Evolutionary conservation across 2,329 filamentous ascomycete genomes (phyloP), one percentile per base, ranked within the genome.

Genomic region (Neofusicoccum parvum): DNA sequence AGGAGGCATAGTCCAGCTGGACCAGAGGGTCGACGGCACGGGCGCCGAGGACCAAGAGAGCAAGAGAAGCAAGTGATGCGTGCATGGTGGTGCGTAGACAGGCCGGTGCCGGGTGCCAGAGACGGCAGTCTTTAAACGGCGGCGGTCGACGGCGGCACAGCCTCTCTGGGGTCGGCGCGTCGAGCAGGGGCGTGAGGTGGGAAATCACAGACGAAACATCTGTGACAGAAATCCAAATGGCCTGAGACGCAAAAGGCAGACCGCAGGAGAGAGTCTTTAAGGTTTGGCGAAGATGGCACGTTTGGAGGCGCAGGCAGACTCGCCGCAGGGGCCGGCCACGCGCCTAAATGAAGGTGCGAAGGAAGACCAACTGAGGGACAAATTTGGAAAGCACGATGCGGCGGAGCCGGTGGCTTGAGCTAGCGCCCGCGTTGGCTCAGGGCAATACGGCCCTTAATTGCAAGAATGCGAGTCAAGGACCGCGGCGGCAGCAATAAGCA

Each of bases 1-100:
- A 92, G 32, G 81, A 84, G 36, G 88, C 84, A 73, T 93, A 94
- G 3, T 82, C 83, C 23, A 94, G 80, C 67, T 91, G 81, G 14
- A 92, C 87, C 5, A 77, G 72, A 3, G 75, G 67, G 17, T 79
- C 70, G 32, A 81, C 75, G 14, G 80, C 79, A 37, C 36, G 27
- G 27, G 39, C 65, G 6, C 27, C 14, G 17, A 51, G 9, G 23
- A 39, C 54, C n/a, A 45, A 20, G 32, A 65, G 46, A 37, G 54
- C 39, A 39, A 65, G 17, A 32, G n/a, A 34, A 37, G 27, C 15
- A 48, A 48, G 5, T 23, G n/a, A 10, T 17, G 43, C n/a, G n/a
- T 27, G 32, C 56, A 60, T 60, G 9, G n/a, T 60, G 43, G 15
- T 2, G 23, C 32, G 43, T 27, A 27, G 14, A 48, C 23, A 37